Percentiles rank a stretch among this genome's conserved stretches.
Conservation (phyloP, 2,329 filamentous ascomycete genomes). For the Leptodontidium sp. region DNA sequence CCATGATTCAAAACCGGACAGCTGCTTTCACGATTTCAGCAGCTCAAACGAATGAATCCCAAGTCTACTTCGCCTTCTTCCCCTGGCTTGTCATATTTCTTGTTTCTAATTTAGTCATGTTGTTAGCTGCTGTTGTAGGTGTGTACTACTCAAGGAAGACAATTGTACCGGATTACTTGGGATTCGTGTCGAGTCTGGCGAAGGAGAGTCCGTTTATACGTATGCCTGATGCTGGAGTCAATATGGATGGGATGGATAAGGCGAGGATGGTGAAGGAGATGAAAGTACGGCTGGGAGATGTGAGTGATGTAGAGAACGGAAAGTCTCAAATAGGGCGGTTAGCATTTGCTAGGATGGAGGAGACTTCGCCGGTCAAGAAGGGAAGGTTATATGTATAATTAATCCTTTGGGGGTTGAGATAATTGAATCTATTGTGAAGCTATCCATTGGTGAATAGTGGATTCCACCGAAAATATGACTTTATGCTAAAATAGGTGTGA, state of each 20-base stretch:
- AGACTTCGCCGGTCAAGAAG: constrained; percentile 34
- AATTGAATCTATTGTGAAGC: neutral
- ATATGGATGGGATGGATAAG: constrained; percentile 42
- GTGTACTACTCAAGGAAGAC: constrained; percentile 34
- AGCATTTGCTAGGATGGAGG: constrained; percentile 39
- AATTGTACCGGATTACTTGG: constrained; percentile 38
- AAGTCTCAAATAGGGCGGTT: constrained; percentile 29
- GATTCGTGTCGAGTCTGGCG: constrained; percentile 37
- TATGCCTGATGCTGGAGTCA: constrained; percentile 40
- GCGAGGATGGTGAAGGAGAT: constrained; percentile 39
- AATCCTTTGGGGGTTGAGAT: neutral
- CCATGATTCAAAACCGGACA: constrained; percentile 38
- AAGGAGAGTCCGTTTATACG: constrained; percentile 39
- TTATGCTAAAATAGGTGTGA: neutral
- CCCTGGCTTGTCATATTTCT: constrained; percentile 38
- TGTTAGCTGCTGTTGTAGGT: constrained; percentile 31
- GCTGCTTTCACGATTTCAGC: constrained; percentile 37
- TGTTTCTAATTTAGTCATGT: constrained; percentile 35
- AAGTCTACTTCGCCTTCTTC: constrained; percentile 36
- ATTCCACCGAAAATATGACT: neutral
- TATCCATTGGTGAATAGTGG: neutral
- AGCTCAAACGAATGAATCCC: constrained; percentile 20
- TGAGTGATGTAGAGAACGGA: constrained; percentile 29
- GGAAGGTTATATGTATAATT: constrained; percentile 35
- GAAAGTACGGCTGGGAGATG: constrained; percentile 38